Evolutionary conservation across 306 rosid genomes (phyloP).

Genomic region (Gastrolobium bilobum): DNA sequence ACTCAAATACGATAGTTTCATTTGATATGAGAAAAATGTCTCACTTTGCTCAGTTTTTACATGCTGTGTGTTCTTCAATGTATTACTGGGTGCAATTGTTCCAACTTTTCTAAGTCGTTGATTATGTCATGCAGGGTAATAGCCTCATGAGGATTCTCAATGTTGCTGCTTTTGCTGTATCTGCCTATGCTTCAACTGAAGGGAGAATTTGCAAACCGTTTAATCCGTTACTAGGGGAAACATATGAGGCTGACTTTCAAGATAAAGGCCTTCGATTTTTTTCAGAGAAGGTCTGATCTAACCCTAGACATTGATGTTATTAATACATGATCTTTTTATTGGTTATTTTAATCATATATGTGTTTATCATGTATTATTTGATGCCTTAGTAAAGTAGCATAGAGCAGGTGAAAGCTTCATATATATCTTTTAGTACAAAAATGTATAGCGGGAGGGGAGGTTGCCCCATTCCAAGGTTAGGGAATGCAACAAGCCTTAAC

Average conservation of each 20-base stretch:
- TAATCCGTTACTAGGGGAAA: constrained; percentile 94
- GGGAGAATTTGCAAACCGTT: constrained; percentile 96
- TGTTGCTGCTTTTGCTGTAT: constrained; percentile 98
- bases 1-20: not conserved
- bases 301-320: constrained; percentile 7
- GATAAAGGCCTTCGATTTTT: constrained; percentile 90
- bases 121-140: constrained; percentile 74
- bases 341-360: not conserved
- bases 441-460: not conserved
- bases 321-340: not conserved
- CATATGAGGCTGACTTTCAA: constrained; percentile 92
- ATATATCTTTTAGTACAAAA: not conserved
- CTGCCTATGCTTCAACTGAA: constrained; percentile 97
- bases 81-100: constrained; percentile 30
- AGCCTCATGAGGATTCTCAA: constrained; percentile 92
- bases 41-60: not conserved
- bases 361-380: constrained; percentile 6
- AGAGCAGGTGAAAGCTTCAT: not conserved
- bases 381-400: not conserved
- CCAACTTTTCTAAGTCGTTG: not conserved
- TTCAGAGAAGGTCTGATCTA: constrained; percentile 82
- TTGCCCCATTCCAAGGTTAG: not conserved
- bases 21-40: constrained; percentile 1
- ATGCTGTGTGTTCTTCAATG: constrained; percentile 32
- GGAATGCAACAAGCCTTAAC: constrained; percentile 10